Percentiles rank a stretch among this genome's conserved stretches.
These are phyloP conservation scores for Chiua virens DNA, from an alignment of 768 basidiomycete species.

Conservation along the genomic window DNA sequence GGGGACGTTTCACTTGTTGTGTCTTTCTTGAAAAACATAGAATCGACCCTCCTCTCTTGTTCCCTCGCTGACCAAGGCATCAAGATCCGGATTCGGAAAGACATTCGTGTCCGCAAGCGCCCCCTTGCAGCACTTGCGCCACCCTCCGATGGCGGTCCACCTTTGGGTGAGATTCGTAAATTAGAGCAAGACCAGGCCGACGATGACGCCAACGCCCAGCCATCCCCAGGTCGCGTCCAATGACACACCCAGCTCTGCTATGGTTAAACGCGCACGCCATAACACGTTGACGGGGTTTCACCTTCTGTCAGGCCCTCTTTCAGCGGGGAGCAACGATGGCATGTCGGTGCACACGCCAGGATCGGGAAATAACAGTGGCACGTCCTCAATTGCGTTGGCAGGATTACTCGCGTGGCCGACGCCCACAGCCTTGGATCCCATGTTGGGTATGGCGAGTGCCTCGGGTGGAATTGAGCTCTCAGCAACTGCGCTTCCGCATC, in stretches of 20 bases:
- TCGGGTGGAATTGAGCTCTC: conserved; percentile 34
- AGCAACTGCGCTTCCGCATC: conserved; percentile 9
- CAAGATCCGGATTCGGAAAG: conserved; percentile 92
- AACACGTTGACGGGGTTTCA: conserved; percentile 24
- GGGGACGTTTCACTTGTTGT: conserved; percentile 3
- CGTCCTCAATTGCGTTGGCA: conserved; percentile 24
- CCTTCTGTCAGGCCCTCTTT: conserved; percentile 17
- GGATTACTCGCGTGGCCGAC: conserved; percentile 35
- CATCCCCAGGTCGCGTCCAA: conserved; percentile 12
- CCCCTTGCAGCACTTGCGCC: conserved; percentile 42
- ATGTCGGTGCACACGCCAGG: conserved; percentile 22
- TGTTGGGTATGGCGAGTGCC: conserved; percentile 32
- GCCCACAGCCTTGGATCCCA: conserved; percentile 28
- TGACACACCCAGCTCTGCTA: background rate
- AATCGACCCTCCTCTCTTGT: conserved; percentile 85
- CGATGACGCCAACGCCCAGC: conserved; percentile 19
- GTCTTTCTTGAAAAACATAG: conserved; percentile 36
- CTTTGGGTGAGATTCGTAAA: conserved; percentile 6
- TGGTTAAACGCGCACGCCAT: conserved; percentile 29
- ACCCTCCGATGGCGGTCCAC: conserved; percentile 15
- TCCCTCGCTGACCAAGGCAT: conserved; percentile 95
- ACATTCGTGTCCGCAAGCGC: conserved; percentile 80
- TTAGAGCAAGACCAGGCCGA: conserved; percentile 31
- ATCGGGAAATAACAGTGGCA: conserved; percentile 9
- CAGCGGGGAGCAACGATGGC: conserved; percentile 13